Base-by-base conservation (phyloP, 2,329 filamentous ascomycete genomes). In the Aspergillus quadricinctus region DNA sequence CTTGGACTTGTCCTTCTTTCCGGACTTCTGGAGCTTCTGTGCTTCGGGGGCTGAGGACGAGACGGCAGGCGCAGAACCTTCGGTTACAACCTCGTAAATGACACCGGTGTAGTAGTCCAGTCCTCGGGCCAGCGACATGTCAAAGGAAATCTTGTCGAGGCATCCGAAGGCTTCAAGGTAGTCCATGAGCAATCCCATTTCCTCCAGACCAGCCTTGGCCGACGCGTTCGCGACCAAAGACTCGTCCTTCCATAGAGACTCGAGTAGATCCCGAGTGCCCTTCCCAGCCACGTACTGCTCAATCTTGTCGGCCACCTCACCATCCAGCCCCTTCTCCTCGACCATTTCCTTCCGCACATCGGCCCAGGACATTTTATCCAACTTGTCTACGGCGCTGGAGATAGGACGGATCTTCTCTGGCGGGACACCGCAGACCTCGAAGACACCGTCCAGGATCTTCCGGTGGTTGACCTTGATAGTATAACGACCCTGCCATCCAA, bases 391-490 rank as follows among this genome's bases (percentile, higher is more conserved):
- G 1, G 93, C 92, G 25, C 89, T 94, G 41, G 89, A 94, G 68
- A 97, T 97, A 29, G 89, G 85, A 54, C 93, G 85, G 63, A 96
- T 89, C 80, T 95, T 92, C 56, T 96, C 88, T 57, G 83, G 78
- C 1, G 92, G 90, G 14, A 97, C 92, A 61, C 93, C 92, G 66
- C 90, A 93, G 28, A 96, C 90, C 71, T 90, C 84, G 75, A 97
- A 97, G 64, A 97, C 83, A 56, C 92, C 93, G 67, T 97, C 92
- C 17, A 97, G 81, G 50, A 97, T 93, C 77, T 95, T 93, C 64
- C 93, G 84, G 83, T 97, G 91, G 78, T 97, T 97, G 70, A 96
- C 81, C 79, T 97, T 96, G 77, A 97, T 94, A 2, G 88, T 92
- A 71, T 90, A 90, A 48, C 82, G 81, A 37, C 84, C 85, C 50